These are phyloP conservation scores for Malassezia arunalokei DNA, from an alignment of 1,284 basidiomycete species.

Conservation along the genomic window DNA sequence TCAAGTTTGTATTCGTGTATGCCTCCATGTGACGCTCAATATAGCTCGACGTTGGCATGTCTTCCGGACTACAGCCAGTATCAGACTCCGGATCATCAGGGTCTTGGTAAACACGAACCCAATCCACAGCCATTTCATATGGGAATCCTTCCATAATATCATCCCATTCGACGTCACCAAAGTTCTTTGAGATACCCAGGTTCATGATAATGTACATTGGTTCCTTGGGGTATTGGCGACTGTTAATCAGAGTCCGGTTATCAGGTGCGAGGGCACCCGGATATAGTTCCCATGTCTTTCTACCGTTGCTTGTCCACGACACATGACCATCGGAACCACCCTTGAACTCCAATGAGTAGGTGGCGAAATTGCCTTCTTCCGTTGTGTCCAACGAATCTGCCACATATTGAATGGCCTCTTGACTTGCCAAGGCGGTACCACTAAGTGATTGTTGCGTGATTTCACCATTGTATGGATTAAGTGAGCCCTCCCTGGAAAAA, in stretches of 20 bases:
- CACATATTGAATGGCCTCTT: conserved; percentile 7
- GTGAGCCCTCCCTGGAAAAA: conserved; percentile 18
- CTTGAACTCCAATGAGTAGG: conserved; percentile 10
- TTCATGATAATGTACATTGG: conserved; percentile 36
- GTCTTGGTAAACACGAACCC: conserved; percentile 49
- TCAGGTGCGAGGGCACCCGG: conserved; percentile 61
- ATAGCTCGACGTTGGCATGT: conserved; percentile 41
- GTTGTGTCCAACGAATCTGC: not conserved
- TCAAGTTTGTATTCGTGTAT: conserved; percentile 40
- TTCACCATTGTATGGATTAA: conserved; percentile 34
- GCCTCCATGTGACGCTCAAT: conserved; percentile 38
- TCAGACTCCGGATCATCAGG: conserved; percentile 40
- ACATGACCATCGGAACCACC: conserved; percentile 12
- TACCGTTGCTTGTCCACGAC: conserved; percentile 25
- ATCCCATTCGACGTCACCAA: conserved; percentile 3
- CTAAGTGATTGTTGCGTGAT: conserved; percentile 34
- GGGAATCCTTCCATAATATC: not conserved
- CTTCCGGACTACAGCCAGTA: conserved; percentile 37
- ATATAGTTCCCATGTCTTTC: conserved; percentile 51
- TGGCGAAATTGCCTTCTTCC: not conserved
- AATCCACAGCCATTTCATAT: conserved; percentile 39
- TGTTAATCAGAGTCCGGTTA: conserved; percentile 55
- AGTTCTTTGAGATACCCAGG: conserved; percentile 23
- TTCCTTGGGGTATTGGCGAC: conserved; percentile 59
- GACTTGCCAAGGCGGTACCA: conserved; percentile 5